Percentiles rank a stretch among this genome's conserved stretches.
phyloP scores from a whole-genome alignment of 768 basidiomycete species.

The Xerocomus potaroensis region DNA sequence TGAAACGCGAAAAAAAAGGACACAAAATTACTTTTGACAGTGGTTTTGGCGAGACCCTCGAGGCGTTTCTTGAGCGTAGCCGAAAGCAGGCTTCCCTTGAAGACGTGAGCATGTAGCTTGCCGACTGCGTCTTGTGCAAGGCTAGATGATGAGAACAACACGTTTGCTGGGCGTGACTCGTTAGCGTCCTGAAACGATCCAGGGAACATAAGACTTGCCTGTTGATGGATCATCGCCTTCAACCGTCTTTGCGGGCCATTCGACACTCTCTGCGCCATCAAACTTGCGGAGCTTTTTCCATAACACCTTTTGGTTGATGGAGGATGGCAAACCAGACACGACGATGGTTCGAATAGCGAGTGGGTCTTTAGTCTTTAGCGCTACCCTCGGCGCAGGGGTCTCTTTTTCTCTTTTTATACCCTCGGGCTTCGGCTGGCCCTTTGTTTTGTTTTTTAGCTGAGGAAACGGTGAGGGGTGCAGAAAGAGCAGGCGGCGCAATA shows the following conservation, averaged over 20 bases:
- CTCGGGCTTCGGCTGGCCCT: constrained; percentile 30
- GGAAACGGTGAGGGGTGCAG: not conserved
- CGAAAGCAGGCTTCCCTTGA: constrained; percentile 84
- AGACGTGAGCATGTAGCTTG: constrained; percentile 89
- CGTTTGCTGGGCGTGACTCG: constrained; percentile 48
- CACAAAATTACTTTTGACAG: constrained; percentile 23
- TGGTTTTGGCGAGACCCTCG: constrained; percentile 56
- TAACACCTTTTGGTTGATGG: constrained; percentile 58
- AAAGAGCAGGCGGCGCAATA: not conserved
- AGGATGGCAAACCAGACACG: constrained; percentile 65
- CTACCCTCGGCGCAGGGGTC: constrained; percentile 31
- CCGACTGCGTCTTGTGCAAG: constrained; percentile 66
- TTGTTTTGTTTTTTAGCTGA: constrained; percentile 41
- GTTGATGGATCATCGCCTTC: constrained; percentile 48
- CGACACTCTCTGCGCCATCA: constrained; percentile 68
- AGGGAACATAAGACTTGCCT: constrained; percentile 33
- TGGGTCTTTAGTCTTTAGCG: constrained; percentile 53
- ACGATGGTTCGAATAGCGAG: constrained; percentile 80
- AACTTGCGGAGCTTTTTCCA: constrained; percentile 90
- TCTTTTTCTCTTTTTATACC: constrained; percentile 38
- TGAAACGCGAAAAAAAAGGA: not conserved
- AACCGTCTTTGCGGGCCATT: constrained; percentile 53
- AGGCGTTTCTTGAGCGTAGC: constrained; percentile 84
- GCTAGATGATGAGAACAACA: constrained; percentile 64
- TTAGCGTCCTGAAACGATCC: not conserved